Conservation (phyloP, 148 eudicot species). For the Rhododendron molle region DNA sequence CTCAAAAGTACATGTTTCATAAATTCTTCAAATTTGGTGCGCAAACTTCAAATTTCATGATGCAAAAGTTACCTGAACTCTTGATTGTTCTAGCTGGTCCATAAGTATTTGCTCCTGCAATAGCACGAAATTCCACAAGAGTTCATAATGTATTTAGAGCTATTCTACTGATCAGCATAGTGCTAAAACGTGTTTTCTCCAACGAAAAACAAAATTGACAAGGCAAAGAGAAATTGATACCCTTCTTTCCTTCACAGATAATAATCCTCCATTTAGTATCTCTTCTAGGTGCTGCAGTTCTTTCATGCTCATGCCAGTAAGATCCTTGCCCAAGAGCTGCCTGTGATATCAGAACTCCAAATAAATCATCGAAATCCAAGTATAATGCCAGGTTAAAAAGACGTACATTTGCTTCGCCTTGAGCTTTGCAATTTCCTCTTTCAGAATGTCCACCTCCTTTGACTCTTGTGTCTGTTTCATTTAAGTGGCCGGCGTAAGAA, state of each 20-base stretch:
- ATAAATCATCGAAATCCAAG: background rate
- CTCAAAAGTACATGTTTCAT: background rate
- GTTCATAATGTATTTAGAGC: background rate
- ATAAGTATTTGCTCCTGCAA: conserved; percentile 63
- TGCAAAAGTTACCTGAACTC: conserved; percentile 32
- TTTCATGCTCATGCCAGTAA: conserved; percentile 42
- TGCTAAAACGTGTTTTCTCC: background rate
- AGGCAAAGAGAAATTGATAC: conserved; percentile 20
- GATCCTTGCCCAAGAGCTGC: conserved; percentile 67
- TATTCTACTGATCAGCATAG: background rate
- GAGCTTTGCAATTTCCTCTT: conserved; percentile 44
- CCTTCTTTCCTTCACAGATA: conserved; percentile 68
- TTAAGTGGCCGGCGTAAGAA: background rate
- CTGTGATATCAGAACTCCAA: conserved; percentile 25
- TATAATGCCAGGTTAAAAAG: background rate
- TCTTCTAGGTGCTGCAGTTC: conserved; percentile 63
- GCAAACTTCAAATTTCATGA: background rate
- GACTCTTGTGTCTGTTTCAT: conserved; percentile 29
- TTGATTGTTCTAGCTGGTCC: conserved; percentile 54
- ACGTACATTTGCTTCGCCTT: conserved; percentile 46
- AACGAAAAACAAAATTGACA: background rate
- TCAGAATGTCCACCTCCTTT: conserved; percentile 48
- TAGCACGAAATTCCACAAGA: background rate
- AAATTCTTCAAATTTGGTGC: background rate
- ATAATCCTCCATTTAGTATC: conserved; percentile 55